A percentile compares a stretch with the other conserved stretches of the same genome.
phyloP scores from a whole-genome alignment of 2,329 filamentous ascomycete species.

The Fusarium penzigii region DNA sequence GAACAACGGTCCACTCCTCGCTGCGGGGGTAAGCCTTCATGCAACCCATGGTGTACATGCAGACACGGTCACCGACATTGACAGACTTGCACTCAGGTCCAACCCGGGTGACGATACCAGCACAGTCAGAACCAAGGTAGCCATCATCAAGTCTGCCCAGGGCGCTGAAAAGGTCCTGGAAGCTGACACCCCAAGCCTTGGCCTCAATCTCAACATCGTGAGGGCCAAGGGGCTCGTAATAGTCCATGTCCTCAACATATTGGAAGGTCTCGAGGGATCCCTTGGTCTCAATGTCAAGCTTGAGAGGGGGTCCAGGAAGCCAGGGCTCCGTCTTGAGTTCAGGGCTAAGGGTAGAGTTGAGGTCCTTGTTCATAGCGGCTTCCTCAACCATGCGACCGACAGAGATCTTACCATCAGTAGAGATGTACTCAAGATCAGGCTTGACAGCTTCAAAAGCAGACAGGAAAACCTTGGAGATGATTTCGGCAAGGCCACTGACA shows the following conservation, averaged over 20 bases:
- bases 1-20: constrained; percentile 45
- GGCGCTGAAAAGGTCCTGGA: constrained; percentile 8
- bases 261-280: constrained; percentile 5
- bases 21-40: constrained; percentile 15
- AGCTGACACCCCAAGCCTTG: not conserved
- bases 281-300: too few species aligned
- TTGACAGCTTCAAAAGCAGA: too few species aligned
- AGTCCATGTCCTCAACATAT: constrained; percentile 4
- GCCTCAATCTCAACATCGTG: constrained; percentile 2
- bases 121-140: constrained; percentile 4
- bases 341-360: too few species aligned
- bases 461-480: too few species aligned
- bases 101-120: constrained; percentile 2
- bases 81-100: not conserved
- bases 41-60: constrained; percentile 14
- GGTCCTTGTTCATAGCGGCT: too few species aligned
- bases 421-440: too few species aligned
- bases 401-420: too few species aligned
- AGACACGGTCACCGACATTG: constrained; percentile 13
- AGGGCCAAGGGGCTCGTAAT: constrained; percentile 6
- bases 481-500: too few species aligned
- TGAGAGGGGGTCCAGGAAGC: too few species aligned
- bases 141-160: constrained; percentile 2
- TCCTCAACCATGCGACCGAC: too few species aligned
- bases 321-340: too few species aligned